A percentile compares a stretch with the other conserved stretches of the same genome.
Evolutionary conservation across 2,329 filamentous ascomycete species (phyloP).

Genomic region (Bimuria novae-zelandiae): DNA sequence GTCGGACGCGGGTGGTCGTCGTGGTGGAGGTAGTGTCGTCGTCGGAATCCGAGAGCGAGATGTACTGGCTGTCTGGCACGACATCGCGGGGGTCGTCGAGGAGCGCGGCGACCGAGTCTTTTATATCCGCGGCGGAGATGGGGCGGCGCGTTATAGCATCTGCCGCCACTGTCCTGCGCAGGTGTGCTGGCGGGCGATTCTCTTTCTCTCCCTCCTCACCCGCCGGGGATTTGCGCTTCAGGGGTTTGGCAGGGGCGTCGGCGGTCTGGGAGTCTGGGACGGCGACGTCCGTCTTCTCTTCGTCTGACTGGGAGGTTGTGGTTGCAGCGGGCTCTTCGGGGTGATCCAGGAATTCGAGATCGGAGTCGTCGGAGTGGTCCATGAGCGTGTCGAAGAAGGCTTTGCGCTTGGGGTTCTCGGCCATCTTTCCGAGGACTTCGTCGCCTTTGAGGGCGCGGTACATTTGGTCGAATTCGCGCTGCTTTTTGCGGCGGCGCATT

Average conservation of each 20-base stretch:
- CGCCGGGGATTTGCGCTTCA: constrained; percentile 46
- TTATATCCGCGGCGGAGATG: constrained; percentile 76
- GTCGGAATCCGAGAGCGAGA: constrained; percentile 45
- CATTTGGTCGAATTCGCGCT: constrained; percentile 88
- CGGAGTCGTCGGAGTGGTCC: constrained; percentile 72
- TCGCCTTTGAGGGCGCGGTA: constrained; percentile 85
- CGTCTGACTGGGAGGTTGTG: constrained; percentile 19
- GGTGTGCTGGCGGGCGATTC: constrained; percentile 59
- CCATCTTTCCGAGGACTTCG: constrained; percentile 88
- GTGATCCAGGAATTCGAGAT: constrained; percentile 74
- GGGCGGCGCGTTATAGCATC: constrained; percentile 56
- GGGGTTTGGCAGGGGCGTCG: constrained; percentile 28
- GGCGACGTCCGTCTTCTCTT: constrained; percentile 24
- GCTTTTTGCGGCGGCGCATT: constrained; percentile 77
- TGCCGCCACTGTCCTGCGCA: constrained; percentile 63
- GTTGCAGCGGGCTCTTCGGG: constrained; percentile 42
- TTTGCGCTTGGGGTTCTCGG: constrained; percentile 82
- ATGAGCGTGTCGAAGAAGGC: constrained; percentile 92
- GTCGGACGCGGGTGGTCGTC: constrained; percentile 42
- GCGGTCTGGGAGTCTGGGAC: constrained; percentile 48
- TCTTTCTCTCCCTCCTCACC: constrained; percentile 49
- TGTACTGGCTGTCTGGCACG: constrained; percentile 59
- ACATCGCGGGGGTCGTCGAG: constrained; percentile 66
- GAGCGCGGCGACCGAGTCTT: constrained; percentile 80
- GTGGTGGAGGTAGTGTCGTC: constrained; percentile 47